These are phyloP conservation scores for Rubia yunnanensis DNA, from an alignment of 257 asterid genomes.

Conservation along the genomic window DNA sequence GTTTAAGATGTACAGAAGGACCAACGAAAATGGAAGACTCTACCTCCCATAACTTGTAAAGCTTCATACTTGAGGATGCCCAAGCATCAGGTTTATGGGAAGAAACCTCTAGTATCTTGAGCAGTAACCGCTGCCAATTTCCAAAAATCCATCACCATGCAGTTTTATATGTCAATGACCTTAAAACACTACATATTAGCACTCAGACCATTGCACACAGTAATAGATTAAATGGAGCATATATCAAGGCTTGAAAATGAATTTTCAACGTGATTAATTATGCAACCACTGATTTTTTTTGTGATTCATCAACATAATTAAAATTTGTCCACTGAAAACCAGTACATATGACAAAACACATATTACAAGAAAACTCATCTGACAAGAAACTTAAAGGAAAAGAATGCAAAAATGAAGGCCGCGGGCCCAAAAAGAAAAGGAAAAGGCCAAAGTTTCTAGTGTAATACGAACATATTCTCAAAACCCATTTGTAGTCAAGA, in stretches of 20 bases:
- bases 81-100: conserved; percentile 19
- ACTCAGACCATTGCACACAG: not conserved
- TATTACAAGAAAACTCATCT: conserved; percentile 1
- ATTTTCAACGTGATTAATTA: not conserved
- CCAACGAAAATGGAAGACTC: conserved; percentile 6
- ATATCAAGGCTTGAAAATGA: not conserved
- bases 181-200: not conserved
- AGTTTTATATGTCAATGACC: conserved; percentile 5
- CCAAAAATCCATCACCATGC: conserved; percentile 10
- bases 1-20: conserved; percentile 1
- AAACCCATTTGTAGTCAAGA: not conserved
- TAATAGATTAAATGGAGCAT: not conserved
- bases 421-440: not conserved
- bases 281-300: not conserved
- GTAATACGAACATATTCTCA: not conserved
- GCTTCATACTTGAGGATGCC: conserved; percentile 32
- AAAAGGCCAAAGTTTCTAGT: not conserved
- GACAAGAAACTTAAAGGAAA: not conserved
- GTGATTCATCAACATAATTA: not conserved
- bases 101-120: conserved; percentile 42
- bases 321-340: not conserved
- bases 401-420: not conserved
- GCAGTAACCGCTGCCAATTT: conserved; percentile 52
- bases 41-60: conserved; percentile 62
- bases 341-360: not conserved